These are phyloP conservation scores for Iris pallida DNA, from an alignment of 116 monocot species.

Conservation along the genomic window DNA sequence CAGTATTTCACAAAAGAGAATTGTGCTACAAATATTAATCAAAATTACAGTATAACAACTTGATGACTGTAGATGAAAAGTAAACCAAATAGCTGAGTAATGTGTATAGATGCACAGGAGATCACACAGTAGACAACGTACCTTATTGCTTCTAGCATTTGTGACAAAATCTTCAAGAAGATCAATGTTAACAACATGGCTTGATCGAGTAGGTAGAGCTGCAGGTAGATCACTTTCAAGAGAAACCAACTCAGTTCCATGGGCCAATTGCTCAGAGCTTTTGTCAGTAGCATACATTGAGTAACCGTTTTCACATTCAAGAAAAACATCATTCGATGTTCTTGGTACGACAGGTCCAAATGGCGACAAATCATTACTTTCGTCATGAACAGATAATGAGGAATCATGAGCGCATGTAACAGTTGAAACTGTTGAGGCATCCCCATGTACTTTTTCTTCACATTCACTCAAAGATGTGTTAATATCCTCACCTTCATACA, in stretches of 20 bases:
- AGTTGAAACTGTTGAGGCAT: no score
- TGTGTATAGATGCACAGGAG: background rate
- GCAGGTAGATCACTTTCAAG: background rate
- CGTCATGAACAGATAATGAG: conserved; percentile 2
- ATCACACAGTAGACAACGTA: background rate
- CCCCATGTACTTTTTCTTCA: background rate
- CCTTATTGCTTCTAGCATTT: conserved; percentile 1
- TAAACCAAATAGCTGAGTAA: no score
- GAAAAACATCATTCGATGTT: background rate
- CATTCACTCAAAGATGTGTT: background rate
- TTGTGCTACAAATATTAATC: no score
- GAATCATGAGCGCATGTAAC: background rate
- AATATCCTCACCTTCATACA: background rate
- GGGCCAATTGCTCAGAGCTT: background rate
- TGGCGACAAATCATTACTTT: background rate
- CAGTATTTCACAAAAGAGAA: no score
- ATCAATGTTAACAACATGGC: conserved; percentile 3
- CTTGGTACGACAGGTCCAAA: background rate
- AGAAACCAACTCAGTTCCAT: conserved; percentile 1
- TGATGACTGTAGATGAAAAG: no score
- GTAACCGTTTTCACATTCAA: background rate
- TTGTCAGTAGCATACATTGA: background rate
- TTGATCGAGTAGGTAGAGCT: background rate
- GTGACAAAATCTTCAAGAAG: background rate
- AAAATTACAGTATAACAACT: no score